Evolutionary conservation across 176 grass and related monocot genomes (phyloP).

Genomic region (Tuctoria greenei): DNA sequence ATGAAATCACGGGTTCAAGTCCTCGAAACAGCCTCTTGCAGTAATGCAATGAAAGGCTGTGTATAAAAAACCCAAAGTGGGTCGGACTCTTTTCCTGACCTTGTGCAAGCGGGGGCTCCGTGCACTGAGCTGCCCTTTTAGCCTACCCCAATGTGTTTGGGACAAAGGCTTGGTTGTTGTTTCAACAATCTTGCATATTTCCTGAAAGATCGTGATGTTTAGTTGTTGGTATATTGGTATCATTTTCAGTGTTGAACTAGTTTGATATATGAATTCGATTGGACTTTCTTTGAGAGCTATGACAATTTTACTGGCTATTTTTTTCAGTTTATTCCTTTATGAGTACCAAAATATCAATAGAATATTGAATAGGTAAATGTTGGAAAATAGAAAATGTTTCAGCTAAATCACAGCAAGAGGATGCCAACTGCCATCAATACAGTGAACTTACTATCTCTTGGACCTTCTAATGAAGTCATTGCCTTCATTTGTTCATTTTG

Average conservation of each 20-base stretch:
- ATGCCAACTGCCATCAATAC: background rate
- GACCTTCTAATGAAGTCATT: conserved; percentile 9
- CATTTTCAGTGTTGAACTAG: conserved; percentile 1
- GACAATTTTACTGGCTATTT: background rate
- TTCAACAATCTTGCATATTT: background rate
- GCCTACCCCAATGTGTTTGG: no score
- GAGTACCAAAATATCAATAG: background rate
- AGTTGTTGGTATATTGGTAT: background rate
- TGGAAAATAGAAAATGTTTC: conserved; percentile 1
- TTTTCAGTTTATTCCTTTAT: background rate
- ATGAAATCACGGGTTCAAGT: no score
- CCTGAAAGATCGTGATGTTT: background rate
- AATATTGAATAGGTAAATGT: conserved; percentile 19
- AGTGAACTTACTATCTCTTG: conserved; percentile 3
- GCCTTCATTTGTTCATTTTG: conserved; percentile 5
- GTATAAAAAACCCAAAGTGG: no score
- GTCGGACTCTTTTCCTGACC: no score
- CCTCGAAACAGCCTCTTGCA: no score
- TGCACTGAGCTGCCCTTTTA: no score
- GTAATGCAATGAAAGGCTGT: no score
- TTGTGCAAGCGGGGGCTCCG: no score
- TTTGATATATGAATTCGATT: background rate
- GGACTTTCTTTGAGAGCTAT: background rate
- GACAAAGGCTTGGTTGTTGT: no score
- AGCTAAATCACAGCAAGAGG: background rate